Conservation (phyloP, 1,284 basidiomycete genomes). For the Cutaneotrichosporon sp. region DNA sequence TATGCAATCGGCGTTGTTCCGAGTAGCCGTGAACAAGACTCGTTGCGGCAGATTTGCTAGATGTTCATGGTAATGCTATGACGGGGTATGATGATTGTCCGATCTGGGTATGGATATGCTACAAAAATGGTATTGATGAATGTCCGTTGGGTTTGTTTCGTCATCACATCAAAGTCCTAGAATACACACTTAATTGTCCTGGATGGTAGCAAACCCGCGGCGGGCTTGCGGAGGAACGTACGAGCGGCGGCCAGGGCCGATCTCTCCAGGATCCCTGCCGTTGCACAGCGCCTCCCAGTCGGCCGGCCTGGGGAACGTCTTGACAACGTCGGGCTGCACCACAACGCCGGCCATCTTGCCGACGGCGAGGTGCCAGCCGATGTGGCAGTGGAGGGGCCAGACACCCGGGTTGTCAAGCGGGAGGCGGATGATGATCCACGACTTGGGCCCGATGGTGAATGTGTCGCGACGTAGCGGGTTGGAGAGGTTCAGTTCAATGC, state of each 20-base stretch:
- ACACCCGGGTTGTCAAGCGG: slow-evolving; percentile 26
- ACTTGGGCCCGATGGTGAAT: slow-evolving; percentile 28
- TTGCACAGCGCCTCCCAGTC: slow-evolving; percentile 18
- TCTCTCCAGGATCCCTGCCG: slow-evolving; percentile 6
- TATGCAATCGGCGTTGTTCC: too few relatives aligned
- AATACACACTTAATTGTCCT: too few relatives aligned
- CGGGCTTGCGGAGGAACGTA: background rate
- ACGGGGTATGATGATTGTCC: too few relatives aligned
- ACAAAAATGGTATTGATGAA: too few relatives aligned
- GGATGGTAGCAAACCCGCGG: too few relatives aligned
- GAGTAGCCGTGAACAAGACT: too few relatives aligned
- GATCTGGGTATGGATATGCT: too few relatives aligned
- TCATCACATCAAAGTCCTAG: too few relatives aligned
- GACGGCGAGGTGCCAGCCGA: slow-evolving; percentile 25
- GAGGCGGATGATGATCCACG: slow-evolving; percentile 29
- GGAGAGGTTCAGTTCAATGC: slow-evolving; percentile 24
- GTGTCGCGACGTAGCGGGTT: slow-evolving; percentile 48
- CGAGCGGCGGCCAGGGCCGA: slow-evolving; percentile 12
- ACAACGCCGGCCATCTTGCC: slow-evolving; percentile 18
- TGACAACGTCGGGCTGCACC: slow-evolving; percentile 19
- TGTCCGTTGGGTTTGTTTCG: too few relatives aligned
- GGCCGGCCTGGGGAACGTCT: slow-evolving; percentile 5
- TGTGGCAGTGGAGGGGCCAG: slow-evolving; percentile 29
- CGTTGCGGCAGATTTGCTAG: too few relatives aligned
- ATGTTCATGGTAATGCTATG: too few relatives aligned